A percentile compares a stretch with the other conserved stretches of the same genome.
phyloP scores from a whole-genome alignment of 2,329 filamentous ascomycete species.

The Sphaerulina populicola region DNA sequence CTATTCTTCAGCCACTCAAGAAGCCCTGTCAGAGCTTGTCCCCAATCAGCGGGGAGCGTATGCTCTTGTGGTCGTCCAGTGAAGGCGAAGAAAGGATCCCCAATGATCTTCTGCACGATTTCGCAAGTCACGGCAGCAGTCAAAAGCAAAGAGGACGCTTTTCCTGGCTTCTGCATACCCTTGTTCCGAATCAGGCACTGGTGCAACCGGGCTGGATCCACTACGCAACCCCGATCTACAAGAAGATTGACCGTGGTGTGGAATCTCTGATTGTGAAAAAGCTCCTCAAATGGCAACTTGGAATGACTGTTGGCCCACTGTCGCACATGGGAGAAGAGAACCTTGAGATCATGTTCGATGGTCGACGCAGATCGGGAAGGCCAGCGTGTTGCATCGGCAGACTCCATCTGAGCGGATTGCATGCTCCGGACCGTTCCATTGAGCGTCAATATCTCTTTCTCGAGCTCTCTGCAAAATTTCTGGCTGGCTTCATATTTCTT shows the following conservation, averaged over 20 bases:
- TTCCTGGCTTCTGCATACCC: constrained; percentile 6
- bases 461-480: background rate
- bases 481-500: background rate
- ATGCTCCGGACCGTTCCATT: background rate
- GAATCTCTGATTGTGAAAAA: background rate
- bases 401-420: constrained; percentile 4
- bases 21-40: background rate
- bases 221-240: background rate
- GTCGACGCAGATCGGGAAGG: constrained; percentile 2
- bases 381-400: constrained; percentile 8
- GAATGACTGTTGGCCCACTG: constrained; percentile 6
- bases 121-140: constrained; percentile 6
- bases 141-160: constrained; percentile 7
- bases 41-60: too few species aligned
- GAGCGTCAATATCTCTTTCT: background rate
- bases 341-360: constrained; percentile 1
- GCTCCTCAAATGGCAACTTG: background rate
- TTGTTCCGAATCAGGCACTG: background rate
- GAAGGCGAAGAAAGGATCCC: constrained; percentile 13
- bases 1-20: background rate
- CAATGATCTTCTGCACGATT: constrained; percentile 4
- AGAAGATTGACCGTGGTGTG: background rate
- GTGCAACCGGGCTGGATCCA: background rate
- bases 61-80: background rate
- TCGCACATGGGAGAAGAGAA: background rate